Percentiles rank a stretch among this genome's conserved stretches.
Conservation (phyloP, 2,329 filamentous ascomycete species). For the Mollisiaceae sp. region DNA sequence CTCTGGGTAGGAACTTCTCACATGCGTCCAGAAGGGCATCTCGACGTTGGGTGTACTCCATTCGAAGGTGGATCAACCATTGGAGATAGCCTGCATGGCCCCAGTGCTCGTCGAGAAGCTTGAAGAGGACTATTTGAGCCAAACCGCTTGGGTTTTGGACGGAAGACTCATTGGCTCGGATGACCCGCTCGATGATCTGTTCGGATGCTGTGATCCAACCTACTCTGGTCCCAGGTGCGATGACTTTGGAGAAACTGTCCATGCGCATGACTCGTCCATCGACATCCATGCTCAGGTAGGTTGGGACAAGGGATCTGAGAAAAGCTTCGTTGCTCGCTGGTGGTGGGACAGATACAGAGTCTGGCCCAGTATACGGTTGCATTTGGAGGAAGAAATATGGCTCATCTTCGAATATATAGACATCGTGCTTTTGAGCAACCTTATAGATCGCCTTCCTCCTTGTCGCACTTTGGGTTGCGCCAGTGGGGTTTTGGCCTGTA, state of each 20-base stretch:
- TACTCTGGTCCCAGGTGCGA: conserved; percentile 79
- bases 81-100: conserved; percentile 87
- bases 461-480: conserved; percentile 66
- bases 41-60: conserved; percentile 80
- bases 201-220: conserved; percentile 91
- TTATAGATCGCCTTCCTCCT: conserved; percentile 67
- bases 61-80: conserved; percentile 84
- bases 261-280: conserved; percentile 89
- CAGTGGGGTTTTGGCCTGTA: conserved; percentile 76
- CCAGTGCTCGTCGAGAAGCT: conserved; percentile 92
- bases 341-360: conserved; percentile 52
- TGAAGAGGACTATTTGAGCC: conserved; percentile 82
- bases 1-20: conserved; percentile 74
- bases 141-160: conserved; percentile 87
- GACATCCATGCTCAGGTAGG: conserved; percentile 77
- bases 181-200: conserved; percentile 82
- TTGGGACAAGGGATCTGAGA: conserved; percentile 73
- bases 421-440: conserved; percentile 71
- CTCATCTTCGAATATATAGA: conserved; percentile 75
- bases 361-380: conserved; percentile 57
- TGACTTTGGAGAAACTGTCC: conserved; percentile 92
- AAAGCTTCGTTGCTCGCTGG: conserved; percentile 66
- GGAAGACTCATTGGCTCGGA: conserved; percentile 74
- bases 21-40: conserved; percentile 81
- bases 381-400: conserved; percentile 79